Percentiles rank a stretch among this genome's conserved stretches.
phyloP scores from a whole-genome alignment of 495 filamentous ascomycete species.

The Neurospora africana region DNA sequence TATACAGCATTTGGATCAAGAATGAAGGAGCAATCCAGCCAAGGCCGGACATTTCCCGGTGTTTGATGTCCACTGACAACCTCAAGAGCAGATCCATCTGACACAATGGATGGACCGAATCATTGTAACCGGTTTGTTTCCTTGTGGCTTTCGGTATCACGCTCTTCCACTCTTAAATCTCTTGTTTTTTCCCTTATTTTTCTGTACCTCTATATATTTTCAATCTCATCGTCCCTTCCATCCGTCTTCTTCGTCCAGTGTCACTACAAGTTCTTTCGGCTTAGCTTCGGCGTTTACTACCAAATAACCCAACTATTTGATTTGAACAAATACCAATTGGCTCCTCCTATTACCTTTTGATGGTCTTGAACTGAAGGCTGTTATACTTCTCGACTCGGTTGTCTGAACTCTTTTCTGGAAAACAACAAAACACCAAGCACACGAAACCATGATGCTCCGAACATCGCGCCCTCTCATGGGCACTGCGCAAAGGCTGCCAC shows the following conservation, averaged over 20 bases:
- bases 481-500: constrained; percentile 3
- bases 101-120: not conserved
- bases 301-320: not conserved
- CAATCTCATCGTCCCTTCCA: not conserved
- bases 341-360: not conserved
- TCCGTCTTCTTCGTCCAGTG: not conserved
- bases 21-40: not conserved
- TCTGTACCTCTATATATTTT: not conserved
- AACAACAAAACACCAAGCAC: not conserved
- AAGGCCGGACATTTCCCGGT: not conserved
- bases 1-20: not conserved
- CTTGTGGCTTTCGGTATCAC: not conserved
- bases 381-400: not conserved
- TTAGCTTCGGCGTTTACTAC: not conserved
- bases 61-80: not conserved
- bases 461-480: constrained; percentile 9
- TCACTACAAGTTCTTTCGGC: not conserved
- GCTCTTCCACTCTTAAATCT: not conserved
- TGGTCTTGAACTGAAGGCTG: not conserved
- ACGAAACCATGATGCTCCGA: constrained; percentile 10
- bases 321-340: not conserved
- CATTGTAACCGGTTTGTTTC: not conserved
- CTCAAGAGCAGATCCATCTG: not conserved
- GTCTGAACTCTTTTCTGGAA: not conserved
- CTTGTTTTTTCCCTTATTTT: not conserved